These are phyloP conservation scores for Davidsoniella eucalypti DNA, from an alignment of 2,329 filamentous ascomycete species.

Conservation along the genomic window DNA sequence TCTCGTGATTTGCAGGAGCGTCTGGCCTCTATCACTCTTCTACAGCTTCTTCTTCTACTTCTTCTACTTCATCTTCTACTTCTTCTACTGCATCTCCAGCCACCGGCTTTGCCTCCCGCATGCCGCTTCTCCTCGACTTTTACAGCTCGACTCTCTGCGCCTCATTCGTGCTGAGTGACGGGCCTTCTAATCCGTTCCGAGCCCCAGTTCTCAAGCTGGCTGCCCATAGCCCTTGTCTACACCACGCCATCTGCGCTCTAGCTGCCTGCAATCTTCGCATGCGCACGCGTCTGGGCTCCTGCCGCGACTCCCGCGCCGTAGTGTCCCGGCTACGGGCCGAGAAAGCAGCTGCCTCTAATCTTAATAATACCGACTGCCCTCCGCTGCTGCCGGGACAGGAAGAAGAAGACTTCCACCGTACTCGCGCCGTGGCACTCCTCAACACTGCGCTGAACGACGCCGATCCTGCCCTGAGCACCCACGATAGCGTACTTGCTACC, in stretches of 20 bases:
- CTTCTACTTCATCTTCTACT: neutral
- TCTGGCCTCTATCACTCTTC: no score
- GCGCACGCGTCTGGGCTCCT: slow-evolving; percentile 51
- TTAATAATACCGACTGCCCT: slow-evolving; percentile 18
- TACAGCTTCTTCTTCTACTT: neutral
- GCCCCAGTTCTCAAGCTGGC: slow-evolving; percentile 68
- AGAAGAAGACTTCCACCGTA: slow-evolving; percentile 70
- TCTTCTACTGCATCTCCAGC: neutral
- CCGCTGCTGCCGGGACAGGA: slow-evolving; percentile 19
- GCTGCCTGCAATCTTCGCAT: slow-evolving; percentile 82
- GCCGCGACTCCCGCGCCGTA: slow-evolving; percentile 37
- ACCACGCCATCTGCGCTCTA: slow-evolving; percentile 80
- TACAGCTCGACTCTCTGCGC: slow-evolving; percentile 87
- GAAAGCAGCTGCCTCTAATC: slow-evolving; percentile 19
- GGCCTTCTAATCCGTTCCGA: slow-evolving; percentile 69
- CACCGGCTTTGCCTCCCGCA: slow-evolving; percentile 45
- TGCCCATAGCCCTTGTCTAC: slow-evolving; percentile 61
- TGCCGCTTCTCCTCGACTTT: slow-evolving; percentile 83
- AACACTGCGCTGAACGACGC: slow-evolving; percentile 73
- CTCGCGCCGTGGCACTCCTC: slow-evolving; percentile 61
- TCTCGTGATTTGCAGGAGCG: neutral
- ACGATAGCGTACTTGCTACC: slow-evolving; percentile 77
- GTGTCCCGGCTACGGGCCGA: slow-evolving; percentile 31
- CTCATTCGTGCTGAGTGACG: slow-evolving; percentile 81
- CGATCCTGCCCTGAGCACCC: slow-evolving; percentile 41